Base-by-base conservation (phyloP, 441 rosid species). In the Viola pubescens region DNA sequence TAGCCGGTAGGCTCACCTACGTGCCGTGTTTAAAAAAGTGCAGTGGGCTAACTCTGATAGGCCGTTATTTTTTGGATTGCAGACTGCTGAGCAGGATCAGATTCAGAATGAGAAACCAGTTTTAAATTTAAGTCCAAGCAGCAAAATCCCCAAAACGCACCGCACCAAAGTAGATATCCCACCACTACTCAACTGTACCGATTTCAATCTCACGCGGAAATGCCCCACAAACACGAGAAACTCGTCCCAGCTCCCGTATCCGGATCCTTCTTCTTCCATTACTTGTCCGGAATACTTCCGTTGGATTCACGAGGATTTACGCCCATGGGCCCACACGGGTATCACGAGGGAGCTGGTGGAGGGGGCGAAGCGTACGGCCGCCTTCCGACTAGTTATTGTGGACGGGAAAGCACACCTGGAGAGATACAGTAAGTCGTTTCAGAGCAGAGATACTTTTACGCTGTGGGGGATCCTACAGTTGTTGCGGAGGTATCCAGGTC, bases 251-350 rank as follows among this genome's bases (percentile, higher is more conserved):
- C 34, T 26, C 34, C 73, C 9, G n/a, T 0, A 80, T 72, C 82
- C 81, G 0, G 69, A 66, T 70, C 46, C 52, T 53, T 42, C 65
- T 9, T 39, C 70, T 1, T 5, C 61, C 1, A 26, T 76, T 42
- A 66, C 64, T 56, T 86, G 92, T 67, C 92, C 92, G 0, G 82
- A 79, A 0, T 81, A 86, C 84, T 83, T 83, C 80, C 92, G 92
- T 5, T 86, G 92, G 92, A 83, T 86, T 59, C 80, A 81, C 58
- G 89, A 86, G 57, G 92, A 86, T 68, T 71, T 86, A 1, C 71
- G 79, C 26, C 89, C 85, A 2, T 86, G 92, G 92, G 72, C 84
- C 65, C 65, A 40, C 61, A 71, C 81, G 2, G 89, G 92, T 26
- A 78, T 86, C 67, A 66, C 85, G 2, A 71, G 79, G 54, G 89